Evolutionary conservation across 1,139 yeast species (phyloP).

Genomic region (Hanseniaspora sp.): DNA sequence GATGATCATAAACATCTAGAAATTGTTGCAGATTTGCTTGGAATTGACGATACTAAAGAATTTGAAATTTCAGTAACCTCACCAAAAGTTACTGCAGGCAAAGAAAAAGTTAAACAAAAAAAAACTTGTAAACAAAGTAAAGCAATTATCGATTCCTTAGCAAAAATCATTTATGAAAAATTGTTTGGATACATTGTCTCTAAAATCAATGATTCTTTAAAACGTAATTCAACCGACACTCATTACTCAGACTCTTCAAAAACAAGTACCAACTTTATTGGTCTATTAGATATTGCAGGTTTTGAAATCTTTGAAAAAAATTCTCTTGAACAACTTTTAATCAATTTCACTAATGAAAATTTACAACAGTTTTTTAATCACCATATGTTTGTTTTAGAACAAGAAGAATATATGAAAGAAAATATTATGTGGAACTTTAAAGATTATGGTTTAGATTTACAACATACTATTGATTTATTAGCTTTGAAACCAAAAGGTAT

Average conservation of each 20-base stretch:
- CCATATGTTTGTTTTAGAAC: conserved; percentile 93
- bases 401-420: conserved; percentile 86
- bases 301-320: conserved; percentile 87
- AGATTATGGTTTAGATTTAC: conserved; percentile 93
- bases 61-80: conserved; percentile 52
- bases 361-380: conserved; percentile 95
- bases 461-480: conserved; percentile 85
- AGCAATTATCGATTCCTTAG: conserved; percentile 71
- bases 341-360: conserved; percentile 91
- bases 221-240: conserved; percentile 31
- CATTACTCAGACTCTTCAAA: conserved; percentile 18
- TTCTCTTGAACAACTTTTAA: conserved; percentile 92
- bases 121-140: conserved; percentile 72
- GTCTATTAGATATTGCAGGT: conserved; percentile 94
- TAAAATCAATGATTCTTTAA: conserved; percentile 63
- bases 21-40: conserved; percentile 56
- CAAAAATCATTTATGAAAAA: conserved; percentile 78
- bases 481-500: conserved; percentile 79
- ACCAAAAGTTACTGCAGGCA: conserved; percentile 87
- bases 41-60: conserved; percentile 42
- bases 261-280: conserved; percentile 50
- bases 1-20: conserved; percentile 73
- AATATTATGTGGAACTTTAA: conserved; percentile 93
- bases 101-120: conserved; percentile 72
- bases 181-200: conserved; percentile 68